phyloP scores from a whole-genome alignment of 1,284 basidiomycete species.

The Ganoderma resinaceum region DNA sequence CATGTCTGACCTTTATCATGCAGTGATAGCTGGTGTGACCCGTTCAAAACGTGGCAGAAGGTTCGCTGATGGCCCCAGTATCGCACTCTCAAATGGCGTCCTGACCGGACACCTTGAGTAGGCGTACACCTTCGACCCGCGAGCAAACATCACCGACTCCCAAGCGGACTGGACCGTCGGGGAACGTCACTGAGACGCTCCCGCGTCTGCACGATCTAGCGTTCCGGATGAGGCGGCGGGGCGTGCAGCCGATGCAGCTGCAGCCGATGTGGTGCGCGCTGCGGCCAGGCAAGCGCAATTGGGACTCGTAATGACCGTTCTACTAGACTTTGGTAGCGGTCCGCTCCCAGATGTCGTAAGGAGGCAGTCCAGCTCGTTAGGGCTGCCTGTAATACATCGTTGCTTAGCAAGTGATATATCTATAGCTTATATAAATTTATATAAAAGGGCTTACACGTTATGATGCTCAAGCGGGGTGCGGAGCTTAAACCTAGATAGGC shows the following conservation, averaged over 20 bases:
- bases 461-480: too few species aligned
- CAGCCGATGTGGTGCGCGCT: conserved; percentile 87
- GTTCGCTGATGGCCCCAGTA: conserved; percentile 11
- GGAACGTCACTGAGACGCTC: conserved; percentile 57
- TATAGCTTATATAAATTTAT: too few species aligned
- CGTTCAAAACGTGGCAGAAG: conserved; percentile 80
- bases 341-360: too few species aligned
- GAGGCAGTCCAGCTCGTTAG: too few species aligned
- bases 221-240: conserved; percentile 72
- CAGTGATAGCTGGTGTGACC: conserved; percentile 69
- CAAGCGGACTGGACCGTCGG: conserved; percentile 69
- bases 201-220: conserved; percentile 78
- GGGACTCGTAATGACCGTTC: conserved; percentile 51
- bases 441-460: too few species aligned
- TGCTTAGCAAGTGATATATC: too few species aligned
- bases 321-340: too few species aligned
- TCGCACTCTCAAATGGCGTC: background rate
- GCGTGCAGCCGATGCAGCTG: conserved; percentile 70
- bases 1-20: background rate
- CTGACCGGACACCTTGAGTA: background rate
- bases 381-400: too few species aligned
- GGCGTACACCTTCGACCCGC: conserved; percentile 78
- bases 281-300: conserved; percentile 63
- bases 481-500: too few species aligned
- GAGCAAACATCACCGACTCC: conserved; percentile 55